Base-by-base conservation (phyloP, 352 stramenopile genomes). In the Phytopythium delawarense region DNA sequence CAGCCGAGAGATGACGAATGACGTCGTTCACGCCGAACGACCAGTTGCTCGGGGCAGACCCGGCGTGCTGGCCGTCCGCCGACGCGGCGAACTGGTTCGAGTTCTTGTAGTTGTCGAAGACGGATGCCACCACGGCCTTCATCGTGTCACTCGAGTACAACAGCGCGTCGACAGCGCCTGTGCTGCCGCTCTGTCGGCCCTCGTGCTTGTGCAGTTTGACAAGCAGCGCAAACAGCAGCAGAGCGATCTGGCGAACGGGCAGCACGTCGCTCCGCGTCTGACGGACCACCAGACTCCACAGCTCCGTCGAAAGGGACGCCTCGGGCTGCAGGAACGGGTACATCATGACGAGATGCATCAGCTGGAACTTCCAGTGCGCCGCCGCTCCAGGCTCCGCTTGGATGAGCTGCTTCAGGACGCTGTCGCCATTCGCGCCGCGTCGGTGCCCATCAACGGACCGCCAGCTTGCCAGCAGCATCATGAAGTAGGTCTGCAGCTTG, bases 331-430 rank as follows among this genome's bases (percentile, higher is more conserved):
- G 65, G 40, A 86, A 72, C 20, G 82, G 84, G 61, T 84, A 89
- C 18, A 93, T 59, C 42, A 69, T 72, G 21, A 88, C 84, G 28
- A 93, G 64, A 49, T 91, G 78, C 76, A 93, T 81, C 25, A 93
- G 50, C 25, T 92, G 84, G 28, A 88, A 76, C 65, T 90, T 89
- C 84, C 84, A 93, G 59, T 93, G 84, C 32, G 82, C 78, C 7
- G 65, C 64, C 5, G 64, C 20, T 5, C 62, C 25, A 21, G 77
- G 77, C 45, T 93, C 77, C 0, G 71, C 64, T 12, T 60, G 51
- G 7, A 90, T 11, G 11, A 91, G 23, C 20, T 66, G 11, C 7
- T 32, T 32, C 16, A 58, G 52, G 15, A 58, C 23, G 4, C 9
- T 11, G 18, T 7, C 52, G 18, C 9, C 39, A 45, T 55, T 34